Percentiles rank a stretch among this genome's conserved stretches.
phyloP scores from a whole-genome alignment of 345 rosid genomes.

The Gossypium mustelinum region DNA sequence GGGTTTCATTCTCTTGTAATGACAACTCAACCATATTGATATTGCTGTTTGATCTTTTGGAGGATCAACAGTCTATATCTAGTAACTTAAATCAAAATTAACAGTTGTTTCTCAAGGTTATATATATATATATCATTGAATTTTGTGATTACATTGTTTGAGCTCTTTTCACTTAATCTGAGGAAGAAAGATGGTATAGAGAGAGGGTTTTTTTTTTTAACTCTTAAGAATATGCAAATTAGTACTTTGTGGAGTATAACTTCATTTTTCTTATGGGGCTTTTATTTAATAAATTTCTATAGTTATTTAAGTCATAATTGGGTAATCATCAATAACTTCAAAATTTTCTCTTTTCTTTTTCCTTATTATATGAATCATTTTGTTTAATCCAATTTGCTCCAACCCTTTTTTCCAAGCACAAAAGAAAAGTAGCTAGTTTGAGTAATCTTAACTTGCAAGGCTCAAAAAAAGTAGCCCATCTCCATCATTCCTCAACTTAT shows the following conservation, averaged over 20 bases:
- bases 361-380: neutral
- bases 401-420: neutral
- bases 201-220: too few species aligned
- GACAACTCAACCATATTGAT: conserved; percentile 10
- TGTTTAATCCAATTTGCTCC: neutral
- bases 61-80: conserved; percentile 2
- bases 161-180: neutral
- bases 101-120: too few species aligned
- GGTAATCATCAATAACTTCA: neutral
- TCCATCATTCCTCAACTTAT: conserved; percentile 9
- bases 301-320: neutral
- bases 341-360: neutral
- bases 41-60: conserved; percentile 1
- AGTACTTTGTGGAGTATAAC: too few species aligned
- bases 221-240: too few species aligned
- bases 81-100: too few species aligned
- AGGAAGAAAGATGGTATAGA: neutral
- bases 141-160: neutral
- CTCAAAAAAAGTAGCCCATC: neutral
- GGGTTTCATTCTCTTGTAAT: neutral
- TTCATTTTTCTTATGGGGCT: too few species aligned
- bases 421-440: neutral
- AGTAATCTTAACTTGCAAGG: neutral
- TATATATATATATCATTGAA: too few species aligned
- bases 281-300: too few species aligned